Evolutionary conservation across 208 protist genomes (phyloP), one percentile per base, ranked within the genome.

Genomic region (Leishmania braziliensis): DNA sequence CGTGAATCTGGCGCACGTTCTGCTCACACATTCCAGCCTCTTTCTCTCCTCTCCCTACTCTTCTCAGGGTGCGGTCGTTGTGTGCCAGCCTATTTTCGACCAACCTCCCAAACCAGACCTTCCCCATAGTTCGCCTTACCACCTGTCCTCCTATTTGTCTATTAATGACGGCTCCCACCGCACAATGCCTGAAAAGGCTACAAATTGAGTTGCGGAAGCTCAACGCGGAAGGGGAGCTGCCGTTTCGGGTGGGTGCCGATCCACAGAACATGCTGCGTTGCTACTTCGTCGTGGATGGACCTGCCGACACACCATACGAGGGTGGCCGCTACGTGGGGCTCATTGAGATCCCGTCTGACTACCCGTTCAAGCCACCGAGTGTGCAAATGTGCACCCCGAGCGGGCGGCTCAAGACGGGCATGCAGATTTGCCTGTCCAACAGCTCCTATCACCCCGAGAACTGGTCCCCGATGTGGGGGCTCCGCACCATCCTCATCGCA

Each of bases 271-370:
- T 99, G 74, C 97, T 99, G 58, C 90, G 95, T 50, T 99, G 99
- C 98, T 90, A 86, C 63, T 91, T 91, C 36, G 75, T 91, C 29
- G 75, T 93, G 58, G 54, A 84, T 60, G 87, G 89, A 2, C 86
- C 87, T 4, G 79, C 20, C 1, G 85, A 56, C 66, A 89, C 84
- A 16, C 79, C 75, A 1, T 93, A 93, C 73, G 85, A 71, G 39
- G 98, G 97, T 33, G 99, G 99, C 18, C 87, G 98, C 72, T 99
- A 99, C 87, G 90, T 99, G 77, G 99, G 99, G 0, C 83, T 96
- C 65, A 92, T 99, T 29, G 85, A 96, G 9, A 95, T 99, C 48
- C 97, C 98, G 0, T 46, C 90, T 5, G 94, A 99, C 50, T 99
- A 99, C 85, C 99, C 99, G 2, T 97, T 98, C 56, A 97, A 98